Base-by-base conservation (phyloP, 331 rosid genomes). In the Saraca asoca region DNA sequence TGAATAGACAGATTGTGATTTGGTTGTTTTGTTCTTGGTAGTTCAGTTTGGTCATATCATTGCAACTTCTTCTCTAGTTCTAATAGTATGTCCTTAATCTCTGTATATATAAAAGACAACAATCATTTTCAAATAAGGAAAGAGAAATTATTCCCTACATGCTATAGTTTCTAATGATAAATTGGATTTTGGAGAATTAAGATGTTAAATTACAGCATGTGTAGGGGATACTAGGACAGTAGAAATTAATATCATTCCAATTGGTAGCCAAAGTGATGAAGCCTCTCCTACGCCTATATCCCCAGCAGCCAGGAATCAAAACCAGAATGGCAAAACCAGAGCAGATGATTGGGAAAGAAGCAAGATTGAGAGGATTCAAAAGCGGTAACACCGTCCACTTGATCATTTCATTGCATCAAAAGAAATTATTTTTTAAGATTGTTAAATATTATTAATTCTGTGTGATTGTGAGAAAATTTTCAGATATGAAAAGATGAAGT, bases 321-420 rank as follows among this genome's bases (percentile, higher is more conserved):
- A n/a, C 37, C 79, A 60, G 41, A 78, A 38, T 52, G 75, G 68
- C 74, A 73, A 66, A 76, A 39, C 78, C 5, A 78, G 48, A 78
- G 81, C 85, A 35, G 75, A 80, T 72, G 72, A 69, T 63, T 83
- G 97, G 87, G 86, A 85, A 76, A 80, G 55, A 68, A 59, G 79
- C 66, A 56, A 63, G 83, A 67, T 72, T 73, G 79, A 75, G 51
- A 83, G 70, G 76, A 83, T 85, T 61, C 85, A 72, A 44, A 81
- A 68, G 46, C 34, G 90, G 96, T 88, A 79, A 78, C 29, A 11
- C n/a, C 33, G 51, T 41, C 34, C 50, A 51, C 71, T 49, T 44
- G 34, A 59, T 58, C 68, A 35, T 18, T 41, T 70, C 17, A 55
- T 49, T 46, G 33, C 16, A 12, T 13, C 31, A 24, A 3, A 24